Base-by-base conservation (phyloP, 768 basidiomycete genomes). In the Tephrocybe sp. region DNA sequence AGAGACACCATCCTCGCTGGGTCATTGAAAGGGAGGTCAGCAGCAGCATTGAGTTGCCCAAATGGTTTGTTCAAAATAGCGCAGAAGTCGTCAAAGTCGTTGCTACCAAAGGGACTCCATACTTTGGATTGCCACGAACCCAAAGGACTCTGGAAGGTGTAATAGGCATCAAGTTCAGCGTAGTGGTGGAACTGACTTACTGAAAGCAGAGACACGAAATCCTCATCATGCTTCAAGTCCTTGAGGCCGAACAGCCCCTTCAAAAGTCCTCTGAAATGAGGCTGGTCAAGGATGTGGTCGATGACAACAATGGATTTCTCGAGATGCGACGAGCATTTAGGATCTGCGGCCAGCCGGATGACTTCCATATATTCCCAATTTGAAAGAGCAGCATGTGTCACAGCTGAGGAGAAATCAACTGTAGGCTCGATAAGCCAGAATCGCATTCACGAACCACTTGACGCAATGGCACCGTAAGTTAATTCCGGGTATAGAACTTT, bases 281-380 rank as follows among this genome's bases (percentile, higher is more conserved):
- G 72, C 10, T 73, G 56, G 36, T 71, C 67, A 34, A 92, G 77
- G 26, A 90, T 70, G 13, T 63, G 44, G 60, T 94, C 91, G 52
- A 94, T 78, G 5, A 75, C 72, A 26, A 68, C 52, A 51, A 90
- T 77, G 6, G 84, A 65, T 23, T 76, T 75, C 59, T 82, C 75
- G 30, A 90, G 69, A 56, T 82, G 79, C 8, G 61, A 59, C 5
- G 82, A 78, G 64, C 87, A 92, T 34, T 66, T 72, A 0, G 78
- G 75, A 58, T 89, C 82, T 3, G 87, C 86, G 20, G 79, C 84
- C 12, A 70, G 73, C 45, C 88, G 79, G 56, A 89, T 87, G 60
- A 95, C 77, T 35, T 92, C 89, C 77, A 85, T 85, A 68, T 95
- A 97, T 66, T 96, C 82, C 83, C 92, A 92, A 60, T 88, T 90